Conservation (phyloP, 257 asterid genomes). For the Ilex asprella region DNA sequence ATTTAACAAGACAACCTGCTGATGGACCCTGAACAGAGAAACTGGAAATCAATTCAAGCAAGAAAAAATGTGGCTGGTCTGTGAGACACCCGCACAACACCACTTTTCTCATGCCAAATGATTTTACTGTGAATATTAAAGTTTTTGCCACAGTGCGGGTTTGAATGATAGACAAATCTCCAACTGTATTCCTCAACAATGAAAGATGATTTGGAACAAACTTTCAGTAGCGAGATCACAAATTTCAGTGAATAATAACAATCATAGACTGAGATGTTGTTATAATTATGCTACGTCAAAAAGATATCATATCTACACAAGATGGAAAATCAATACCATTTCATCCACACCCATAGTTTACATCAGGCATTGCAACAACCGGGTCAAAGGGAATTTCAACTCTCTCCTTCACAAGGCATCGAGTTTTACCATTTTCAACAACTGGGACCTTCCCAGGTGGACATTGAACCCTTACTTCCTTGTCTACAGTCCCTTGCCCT, state of each 20-base stretch:
- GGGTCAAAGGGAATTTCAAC: slow-evolving; percentile 84
- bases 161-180: no score
- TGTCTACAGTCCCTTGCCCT: slow-evolving; percentile 23
- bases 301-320: slow-evolving; percentile 11
- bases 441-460: slow-evolving; percentile 75
- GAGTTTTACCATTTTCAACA: slow-evolving; percentile 64
- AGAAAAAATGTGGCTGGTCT: no score
- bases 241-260: background rate
- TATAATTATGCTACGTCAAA: background rate
- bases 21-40: no score
- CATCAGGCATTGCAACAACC: slow-evolving; percentile 63
- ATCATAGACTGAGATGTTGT: background rate
- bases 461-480: slow-evolving; percentile 24
- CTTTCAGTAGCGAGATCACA: background rate
- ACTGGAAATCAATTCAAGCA: no score
- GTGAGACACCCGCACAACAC: background rate
- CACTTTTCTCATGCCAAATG: background rate
- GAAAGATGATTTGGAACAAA: no score
- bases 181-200: no score
- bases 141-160: background rate
- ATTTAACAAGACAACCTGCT: no score
- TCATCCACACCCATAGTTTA: slow-evolving; percentile 90
- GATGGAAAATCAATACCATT: background rate
- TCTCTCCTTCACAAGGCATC: slow-evolving; percentile 83
- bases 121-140: no score